Evolutionary conservation across 2,329 filamentous ascomycete genomes (phyloP), one percentile per base, ranked within the genome.

Genomic region (Ophiobolus disseminans): DNA sequence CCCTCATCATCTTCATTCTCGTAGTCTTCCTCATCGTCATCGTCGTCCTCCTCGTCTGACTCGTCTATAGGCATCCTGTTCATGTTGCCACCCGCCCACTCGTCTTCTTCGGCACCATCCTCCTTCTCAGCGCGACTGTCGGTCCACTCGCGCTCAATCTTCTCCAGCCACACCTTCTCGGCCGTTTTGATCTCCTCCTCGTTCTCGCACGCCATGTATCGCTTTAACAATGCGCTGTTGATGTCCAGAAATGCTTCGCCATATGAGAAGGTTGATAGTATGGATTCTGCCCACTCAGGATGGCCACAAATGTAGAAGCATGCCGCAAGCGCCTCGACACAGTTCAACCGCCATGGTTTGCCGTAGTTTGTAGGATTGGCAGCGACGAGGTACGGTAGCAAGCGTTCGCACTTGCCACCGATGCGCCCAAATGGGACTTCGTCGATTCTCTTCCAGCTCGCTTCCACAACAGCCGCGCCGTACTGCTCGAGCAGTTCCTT

Each of bases 291-390:
- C 94, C 94, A 99, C 40, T 97, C 93, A 5, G 83, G 73, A 65
- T 94, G 90, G 4, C 94, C 91, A 63, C 93, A 97, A 57, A 99
- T 99, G 65, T 84, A 90, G 68, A 96, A 99, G 17, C 90, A 90
- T 3, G 94, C 93, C 0, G 91, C 94, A 37, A 99, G 79, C 3
- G 94, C 94, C 78, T 99, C 94, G 22, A 91, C 94, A 65, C 94
- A 99, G 74, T 99, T 99, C 55, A 99, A 74, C 45, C 92, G 82
- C 90, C 92, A 97, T 4, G 94, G 94, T 67, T 90, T 90, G 52
- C 94, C 94, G 75, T 99, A 99, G 76, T 99, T 99, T 68, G 97
- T 94, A 1, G 89, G 88, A 72, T 99, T 99, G 38, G 94, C 94
- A 5, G 94, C 94, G 40, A 99, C 92, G 6, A 99, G 86, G 73